Evolutionary conservation across 192 early-diverging fungal genomes (phyloP).

Genomic region (Entomortierella lignicola): DNA sequence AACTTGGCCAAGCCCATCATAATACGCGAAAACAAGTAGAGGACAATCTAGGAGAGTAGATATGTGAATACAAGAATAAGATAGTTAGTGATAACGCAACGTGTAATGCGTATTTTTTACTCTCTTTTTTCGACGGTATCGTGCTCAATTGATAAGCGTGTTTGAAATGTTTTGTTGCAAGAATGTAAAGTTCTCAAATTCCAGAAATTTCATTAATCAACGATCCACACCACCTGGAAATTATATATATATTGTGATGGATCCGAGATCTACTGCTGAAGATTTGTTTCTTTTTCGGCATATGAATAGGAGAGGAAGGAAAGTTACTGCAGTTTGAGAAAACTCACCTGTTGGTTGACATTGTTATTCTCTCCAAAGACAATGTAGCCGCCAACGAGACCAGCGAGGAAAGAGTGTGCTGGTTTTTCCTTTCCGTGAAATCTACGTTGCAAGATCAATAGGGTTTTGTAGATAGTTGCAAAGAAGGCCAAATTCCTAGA

Average conservation of each 20-base stretch:
- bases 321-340: not conserved
- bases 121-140: not conserved
- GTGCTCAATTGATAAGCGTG: not conserved
- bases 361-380: slow-evolving; percentile 96
- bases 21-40: slow-evolving; percentile 95
- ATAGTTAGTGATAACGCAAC: too few relatives aligned
- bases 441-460: slow-evolving; percentile 81
- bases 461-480: slow-evolving; percentile 93
- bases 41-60: slow-evolving; percentile 74
- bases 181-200: too few relatives aligned
- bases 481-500: slow-evolving; percentile 90
- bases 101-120: too few relatives aligned
- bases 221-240: too few relatives aligned
- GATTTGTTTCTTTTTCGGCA: not conserved
- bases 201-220: too few relatives aligned
- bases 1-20: slow-evolving; percentile 88
- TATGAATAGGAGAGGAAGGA: too few relatives aligned
- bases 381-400: slow-evolving; percentile 90
- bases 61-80: not conserved
- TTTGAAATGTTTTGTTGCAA: too few relatives aligned
- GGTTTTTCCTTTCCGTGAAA: slow-evolving; percentile 82
- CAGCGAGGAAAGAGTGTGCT: slow-evolving; percentile 89
- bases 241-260: too few relatives aligned
- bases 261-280: not conserved
- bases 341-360: slow-evolving; percentile 91